phyloP scores from a whole-genome alignment of 176 grass and related monocot genomes.

The Carex cristatella region DNA sequence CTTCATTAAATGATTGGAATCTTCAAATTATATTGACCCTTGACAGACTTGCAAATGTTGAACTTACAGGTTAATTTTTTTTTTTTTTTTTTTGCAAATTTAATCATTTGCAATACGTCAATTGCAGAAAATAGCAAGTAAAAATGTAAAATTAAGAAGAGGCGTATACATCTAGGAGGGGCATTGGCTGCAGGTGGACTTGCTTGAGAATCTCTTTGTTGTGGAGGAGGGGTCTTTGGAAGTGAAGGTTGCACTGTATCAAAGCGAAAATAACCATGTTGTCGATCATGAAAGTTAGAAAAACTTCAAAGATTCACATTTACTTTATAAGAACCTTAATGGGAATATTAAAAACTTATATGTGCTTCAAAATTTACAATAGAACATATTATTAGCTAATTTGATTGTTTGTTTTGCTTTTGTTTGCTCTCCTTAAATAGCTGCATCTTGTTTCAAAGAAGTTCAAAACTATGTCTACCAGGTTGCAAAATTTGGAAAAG shows the following conservation, averaged over 20 bases:
- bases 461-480: neutral
- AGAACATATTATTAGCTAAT: neutral
- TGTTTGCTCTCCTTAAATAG: neutral
- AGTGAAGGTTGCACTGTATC: conserved; percentile 22
- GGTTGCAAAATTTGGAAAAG: neutral
- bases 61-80: neutral
- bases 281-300: neutral
- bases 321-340: neutral
- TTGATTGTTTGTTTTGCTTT: neutral
- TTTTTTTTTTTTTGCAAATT: neutral
- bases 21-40: neutral
- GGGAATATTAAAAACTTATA: neutral
- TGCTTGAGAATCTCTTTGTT: conserved; percentile 23
- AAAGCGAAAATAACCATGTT: neutral
- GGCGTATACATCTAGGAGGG: conserved; percentile 32
- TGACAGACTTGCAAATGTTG: neutral
- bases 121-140: neutral
- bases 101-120: neutral
- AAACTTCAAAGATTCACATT: neutral
- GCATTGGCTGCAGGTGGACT: conserved; percentile 47
- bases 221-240: conserved; percentile 12
- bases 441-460: neutral
- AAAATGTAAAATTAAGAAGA: neutral
- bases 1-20: neutral
- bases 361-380: neutral